These are phyloP conservation scores for Lachancea sp. DNA, from an alignment of 805 yeast genomes.

Conservation along the genomic window DNA sequence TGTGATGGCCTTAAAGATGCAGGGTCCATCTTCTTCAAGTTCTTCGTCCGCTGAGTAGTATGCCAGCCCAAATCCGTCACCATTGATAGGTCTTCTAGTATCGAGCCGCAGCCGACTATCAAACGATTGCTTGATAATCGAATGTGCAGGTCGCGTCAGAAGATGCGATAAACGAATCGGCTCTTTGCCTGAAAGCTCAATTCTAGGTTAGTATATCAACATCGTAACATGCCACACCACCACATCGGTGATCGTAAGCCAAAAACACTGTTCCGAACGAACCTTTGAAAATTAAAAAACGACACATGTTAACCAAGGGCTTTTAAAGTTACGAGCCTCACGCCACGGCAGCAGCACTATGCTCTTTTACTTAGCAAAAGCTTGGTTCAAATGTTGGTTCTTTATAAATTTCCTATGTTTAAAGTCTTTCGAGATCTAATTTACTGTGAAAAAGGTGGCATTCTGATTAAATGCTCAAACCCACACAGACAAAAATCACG, in stretches of 20 bases:
- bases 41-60: conserved; percentile 66
- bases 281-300: conserved; percentile 81
- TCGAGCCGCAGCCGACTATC: conserved; percentile 86
- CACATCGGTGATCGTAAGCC: no score
- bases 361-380: no score
- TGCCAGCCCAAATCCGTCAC: conserved; percentile 98
- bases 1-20: conserved; percentile 90
- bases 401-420: neutral
- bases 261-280: no score
- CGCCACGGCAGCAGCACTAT: no score
- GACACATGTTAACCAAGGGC: conserved; percentile 53
- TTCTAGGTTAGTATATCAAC: conserved; percentile 27
- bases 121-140: conserved; percentile 92
- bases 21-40: conserved; percentile 62
- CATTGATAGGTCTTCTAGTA: conserved; percentile 86
- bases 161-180: conserved; percentile 80
- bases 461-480: no score
- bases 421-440: no score
- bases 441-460: no score
- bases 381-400: no score
- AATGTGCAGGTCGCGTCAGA: conserved; percentile 91
- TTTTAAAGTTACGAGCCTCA: no score
- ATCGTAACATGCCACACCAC: no score
- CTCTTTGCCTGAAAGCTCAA: conserved; percentile 82
- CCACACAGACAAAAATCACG: neutral